Conservation (phyloP, 352 stramenopile genomes). For the Globisporangium cylindrosporum region DNA sequence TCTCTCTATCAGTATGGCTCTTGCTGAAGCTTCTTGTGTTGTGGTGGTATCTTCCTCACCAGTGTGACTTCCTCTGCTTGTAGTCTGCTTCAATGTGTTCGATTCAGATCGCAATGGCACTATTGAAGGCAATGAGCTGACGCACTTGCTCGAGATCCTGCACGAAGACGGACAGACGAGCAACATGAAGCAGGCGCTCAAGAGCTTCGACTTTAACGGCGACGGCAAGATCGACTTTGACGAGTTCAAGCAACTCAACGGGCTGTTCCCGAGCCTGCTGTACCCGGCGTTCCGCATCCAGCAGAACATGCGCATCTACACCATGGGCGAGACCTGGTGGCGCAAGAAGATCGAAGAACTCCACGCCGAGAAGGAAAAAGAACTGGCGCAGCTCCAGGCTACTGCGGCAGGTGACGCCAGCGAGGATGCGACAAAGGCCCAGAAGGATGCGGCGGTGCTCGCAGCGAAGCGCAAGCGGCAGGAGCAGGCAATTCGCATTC, state of each 20-base stretch:
- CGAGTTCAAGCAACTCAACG: slow-evolving; percentile 64
- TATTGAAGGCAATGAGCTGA: slow-evolving; percentile 66
- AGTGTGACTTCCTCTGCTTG: background rate
- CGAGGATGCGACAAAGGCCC: slow-evolving; percentile 27
- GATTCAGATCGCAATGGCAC: slow-evolving; percentile 69
- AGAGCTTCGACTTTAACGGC: slow-evolving; percentile 58
- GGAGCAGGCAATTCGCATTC: slow-evolving; percentile 50
- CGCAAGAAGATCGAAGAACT: slow-evolving; percentile 55
- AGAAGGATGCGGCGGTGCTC: slow-evolving; percentile 27
- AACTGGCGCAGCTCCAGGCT: slow-evolving; percentile 33
- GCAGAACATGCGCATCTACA: slow-evolving; percentile 69
- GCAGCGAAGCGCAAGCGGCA: slow-evolving; percentile 49
- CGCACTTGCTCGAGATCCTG: slow-evolving; percentile 61
- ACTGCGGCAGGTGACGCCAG: slow-evolving; percentile 23
- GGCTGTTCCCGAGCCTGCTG: slow-evolving; percentile 58
- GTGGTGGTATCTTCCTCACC: background rate
- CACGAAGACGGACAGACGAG: slow-evolving; percentile 60
- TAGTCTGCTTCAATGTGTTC: slow-evolving; percentile 82
- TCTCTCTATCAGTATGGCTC: background rate
- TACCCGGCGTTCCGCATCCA: slow-evolving; percentile 75
- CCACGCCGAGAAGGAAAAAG: slow-evolving; percentile 37
- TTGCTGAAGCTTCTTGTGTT: background rate
- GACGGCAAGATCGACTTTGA: slow-evolving; percentile 73
- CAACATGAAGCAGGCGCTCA: slow-evolving; percentile 66
- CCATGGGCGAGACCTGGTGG: slow-evolving; percentile 66